Conservation (phyloP, 352 stramenopile genomes). For the Globisporangium canariense region DNA sequence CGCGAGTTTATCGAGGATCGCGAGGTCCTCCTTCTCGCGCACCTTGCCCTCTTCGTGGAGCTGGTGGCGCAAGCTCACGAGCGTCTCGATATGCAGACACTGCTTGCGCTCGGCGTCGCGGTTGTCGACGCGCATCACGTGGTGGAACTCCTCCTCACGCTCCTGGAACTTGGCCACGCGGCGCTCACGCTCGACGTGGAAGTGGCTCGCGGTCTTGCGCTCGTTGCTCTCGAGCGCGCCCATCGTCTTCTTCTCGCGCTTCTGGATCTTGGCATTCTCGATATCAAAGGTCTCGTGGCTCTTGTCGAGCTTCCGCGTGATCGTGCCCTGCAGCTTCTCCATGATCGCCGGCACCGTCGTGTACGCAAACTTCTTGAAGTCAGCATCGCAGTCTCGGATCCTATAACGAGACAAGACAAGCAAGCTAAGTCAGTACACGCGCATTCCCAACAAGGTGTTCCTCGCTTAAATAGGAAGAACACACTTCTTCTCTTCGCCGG, state of each 20-base stretch:
- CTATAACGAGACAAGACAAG: slow-evolving; percentile 21
- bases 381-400: slow-evolving; percentile 43
- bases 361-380: slow-evolving; percentile 72
- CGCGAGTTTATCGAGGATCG: slow-evolving; percentile 79
- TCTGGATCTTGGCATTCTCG: slow-evolving; percentile 91
- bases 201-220: slow-evolving; percentile 46
- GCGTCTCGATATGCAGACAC: slow-evolving; percentile 36
- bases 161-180: slow-evolving; percentile 55
- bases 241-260: slow-evolving; percentile 88
- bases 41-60: slow-evolving; percentile 44
- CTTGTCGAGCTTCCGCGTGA: slow-evolving; percentile 88
- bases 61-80: slow-evolving; percentile 51
- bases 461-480: neutral
- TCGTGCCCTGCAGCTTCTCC: slow-evolving; percentile 80
- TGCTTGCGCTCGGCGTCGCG: slow-evolving; percentile 49
- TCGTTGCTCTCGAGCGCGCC: slow-evolving; percentile 63
- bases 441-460: neutral
- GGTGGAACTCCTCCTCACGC: slow-evolving; percentile 56
- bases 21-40: slow-evolving; percentile 66
- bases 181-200: slow-evolving; percentile 68
- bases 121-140: slow-evolving; percentile 71
- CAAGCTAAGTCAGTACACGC: slow-evolving; percentile 2
- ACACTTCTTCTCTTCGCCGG: slow-evolving; percentile 43
- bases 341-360: slow-evolving; percentile 87
- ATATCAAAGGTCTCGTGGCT: slow-evolving; percentile 92